Percentiles rank a stretch among this genome's conserved stretches.
phyloP scores from a whole-genome alignment of 116 monocot species.

The Posidonia oceanica region DNA sequence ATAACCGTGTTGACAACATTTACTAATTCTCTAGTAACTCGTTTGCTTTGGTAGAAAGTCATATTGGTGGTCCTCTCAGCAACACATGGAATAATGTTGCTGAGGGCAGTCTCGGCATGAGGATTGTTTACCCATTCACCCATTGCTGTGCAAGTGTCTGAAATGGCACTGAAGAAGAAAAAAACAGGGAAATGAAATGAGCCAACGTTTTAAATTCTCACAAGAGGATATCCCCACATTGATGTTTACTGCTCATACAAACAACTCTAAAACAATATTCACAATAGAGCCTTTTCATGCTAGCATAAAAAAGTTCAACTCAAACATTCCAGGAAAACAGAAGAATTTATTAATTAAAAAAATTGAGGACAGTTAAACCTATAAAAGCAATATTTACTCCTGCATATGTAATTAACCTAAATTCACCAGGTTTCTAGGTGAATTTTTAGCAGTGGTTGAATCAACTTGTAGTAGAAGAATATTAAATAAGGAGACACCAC shows the following conservation, averaged over 20 bases:
- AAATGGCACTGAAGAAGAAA: slow-evolving; percentile 39
- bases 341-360: too few relatives aligned
- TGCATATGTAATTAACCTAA: too few relatives aligned
- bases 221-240: background rate
- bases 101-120: slow-evolving; percentile 73
- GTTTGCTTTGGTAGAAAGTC: slow-evolving; percentile 69
- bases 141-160: slow-evolving; percentile 76
- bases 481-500: too few relatives aligned
- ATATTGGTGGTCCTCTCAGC: slow-evolving; percentile 51
- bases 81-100: slow-evolving; percentile 73
- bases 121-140: slow-evolving; percentile 73
- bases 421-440: too few relatives aligned
- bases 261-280: too few relatives aligned
- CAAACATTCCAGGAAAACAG: background rate
- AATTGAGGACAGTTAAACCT: too few relatives aligned
- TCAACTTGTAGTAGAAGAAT: too few relatives aligned
- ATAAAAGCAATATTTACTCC: too few relatives aligned
- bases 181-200: too few relatives aligned
- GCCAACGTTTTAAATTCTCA: background rate
- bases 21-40: slow-evolving; percentile 54
- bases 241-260: background rate
- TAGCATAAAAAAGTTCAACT: too few relatives aligned
- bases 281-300: too few relatives aligned
- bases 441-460: too few relatives aligned
- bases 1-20: slow-evolving; percentile 66